Evolutionary conservation across 164 flowering plant species (phyloP).

Genomic region (Cinnamomum micranthum): DNA sequence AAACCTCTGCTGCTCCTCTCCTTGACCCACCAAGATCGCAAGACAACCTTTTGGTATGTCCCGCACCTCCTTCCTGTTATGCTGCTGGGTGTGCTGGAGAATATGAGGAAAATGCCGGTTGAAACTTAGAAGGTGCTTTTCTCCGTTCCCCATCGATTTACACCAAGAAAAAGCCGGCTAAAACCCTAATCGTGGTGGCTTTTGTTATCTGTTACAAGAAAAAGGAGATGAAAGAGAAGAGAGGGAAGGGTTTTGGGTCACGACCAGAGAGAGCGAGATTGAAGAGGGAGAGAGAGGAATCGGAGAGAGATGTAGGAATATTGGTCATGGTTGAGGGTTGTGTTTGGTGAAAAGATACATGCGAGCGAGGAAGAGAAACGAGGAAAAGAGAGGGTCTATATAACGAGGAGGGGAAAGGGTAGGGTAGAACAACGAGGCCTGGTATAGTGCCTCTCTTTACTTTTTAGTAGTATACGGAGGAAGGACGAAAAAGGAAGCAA

Average conservation of each 20-base stretch:
- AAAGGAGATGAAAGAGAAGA: not conserved
- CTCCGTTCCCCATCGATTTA: conserved; percentile 14
- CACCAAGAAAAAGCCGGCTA: not conserved
- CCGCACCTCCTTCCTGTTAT: conserved; percentile 23
- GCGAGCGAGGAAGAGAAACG: not conserved
- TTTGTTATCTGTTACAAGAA: not conserved
- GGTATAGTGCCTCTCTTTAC: no score
- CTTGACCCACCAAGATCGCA: conserved; percentile 64
- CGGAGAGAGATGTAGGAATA: conserved; percentile 49
- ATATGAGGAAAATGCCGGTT: conserved; percentile 41
- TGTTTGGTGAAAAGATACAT: not conserved
- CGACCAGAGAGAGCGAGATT: conserved; percentile 56
- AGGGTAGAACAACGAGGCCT: not conserved
- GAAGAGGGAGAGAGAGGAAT: conserved; percentile 52
- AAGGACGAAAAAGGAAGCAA: no score
- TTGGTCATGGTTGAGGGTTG: conserved; percentile 55
- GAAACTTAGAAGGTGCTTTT: conserved; percentile 32
- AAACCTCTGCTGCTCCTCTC: conserved; percentile 57
- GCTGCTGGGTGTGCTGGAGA: conserved; percentile 18
- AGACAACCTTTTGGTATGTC: conserved; percentile 66
- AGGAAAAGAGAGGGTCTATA: conserved; percentile 1
- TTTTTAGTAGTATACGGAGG: no score
- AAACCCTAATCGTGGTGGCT: no score
- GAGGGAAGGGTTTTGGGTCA: conserved; percentile 75
- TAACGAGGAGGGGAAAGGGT: no score